Evolutionary conservation across 2,329 filamentous ascomycete species (phyloP).

Genomic region (Neoscytalidium dimidiatum): DNA sequence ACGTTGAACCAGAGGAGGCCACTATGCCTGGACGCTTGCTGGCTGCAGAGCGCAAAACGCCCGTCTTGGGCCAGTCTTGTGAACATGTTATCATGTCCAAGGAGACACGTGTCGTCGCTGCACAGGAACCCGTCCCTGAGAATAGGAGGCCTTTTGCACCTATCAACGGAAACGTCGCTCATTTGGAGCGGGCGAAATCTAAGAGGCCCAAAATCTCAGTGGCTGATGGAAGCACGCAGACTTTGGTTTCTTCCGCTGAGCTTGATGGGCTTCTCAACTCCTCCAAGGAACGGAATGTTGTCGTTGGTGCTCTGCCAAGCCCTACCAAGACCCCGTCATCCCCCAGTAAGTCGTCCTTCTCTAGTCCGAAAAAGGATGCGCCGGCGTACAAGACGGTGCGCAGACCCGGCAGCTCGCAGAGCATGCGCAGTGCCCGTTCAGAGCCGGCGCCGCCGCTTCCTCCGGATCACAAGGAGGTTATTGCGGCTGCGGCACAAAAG

Average conservation of each 20-base stretch:
- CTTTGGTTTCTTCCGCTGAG: slow-evolving; percentile 75
- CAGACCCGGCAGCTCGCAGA: slow-evolving; percentile 74
- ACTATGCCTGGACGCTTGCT: slow-evolving; percentile 27
- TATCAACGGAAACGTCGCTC: slow-evolving; percentile 22
- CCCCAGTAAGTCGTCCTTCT: slow-evolving; percentile 25
- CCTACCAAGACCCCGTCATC: slow-evolving; percentile 31
- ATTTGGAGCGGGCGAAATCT: slow-evolving; percentile 10
- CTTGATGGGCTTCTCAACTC: slow-evolving; percentile 77
- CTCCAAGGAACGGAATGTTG: slow-evolving; percentile 38
- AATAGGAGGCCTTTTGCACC: background rate
- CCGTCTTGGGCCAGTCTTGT: slow-evolving; percentile 1
- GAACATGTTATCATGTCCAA: slow-evolving; percentile 15
- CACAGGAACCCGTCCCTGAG: slow-evolving; percentile 1
- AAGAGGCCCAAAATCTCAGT: background rate
- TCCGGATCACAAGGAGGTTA: slow-evolving; percentile 77
- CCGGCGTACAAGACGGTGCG: slow-evolving; percentile 36
- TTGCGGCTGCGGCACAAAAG: slow-evolving; percentile 68
- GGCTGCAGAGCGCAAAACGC: background rate
- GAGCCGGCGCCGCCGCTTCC: slow-evolving; percentile 71
- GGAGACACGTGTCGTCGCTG: slow-evolving; percentile 2
- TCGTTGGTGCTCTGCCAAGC: slow-evolving; percentile 27
- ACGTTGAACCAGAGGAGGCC: slow-evolving; percentile 31
- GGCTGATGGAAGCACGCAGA: slow-evolving; percentile 69
- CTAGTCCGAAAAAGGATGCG: slow-evolving; percentile 1
- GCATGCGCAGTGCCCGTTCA: slow-evolving; percentile 56